Base-by-base conservation (phyloP, 345 rosid genomes). In the Arabis hirsuta region DNA sequence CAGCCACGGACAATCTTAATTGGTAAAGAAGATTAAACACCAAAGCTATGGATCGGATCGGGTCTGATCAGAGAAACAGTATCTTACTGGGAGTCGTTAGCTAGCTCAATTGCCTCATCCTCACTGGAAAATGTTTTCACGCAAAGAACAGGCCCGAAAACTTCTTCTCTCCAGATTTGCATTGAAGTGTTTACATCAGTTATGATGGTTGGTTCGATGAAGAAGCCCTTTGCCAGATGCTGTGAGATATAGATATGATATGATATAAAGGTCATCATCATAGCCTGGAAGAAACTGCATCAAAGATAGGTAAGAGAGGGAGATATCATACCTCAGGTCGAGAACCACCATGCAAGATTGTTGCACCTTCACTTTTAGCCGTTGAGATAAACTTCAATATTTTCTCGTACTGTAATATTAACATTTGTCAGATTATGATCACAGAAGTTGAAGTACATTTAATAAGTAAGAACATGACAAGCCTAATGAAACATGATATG, bases 141-240 rank as follows among this genome's bases (percentile, higher is more conserved):
- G 48, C 96, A 91, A 8, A 95, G 81, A 72, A 95, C 96, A 56
- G 99, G 97, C 43, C 99, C 99, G 60, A 95, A 95, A 62, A 95
- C 96, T 85, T 95, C 97, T 76, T 94, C 99, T 73, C 96, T 95
- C 99, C 99, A 95, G 39, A 95, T 91, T 86, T 95, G 80, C 99
- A 90, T 95, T 71, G 93, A 87, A 46, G 89, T 87, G 12, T 87
- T 83, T 63, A 90, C 88, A 76, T 91, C 83, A 54, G 86, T 84
- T 53, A 91, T 78, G 76, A 95, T 81, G 52, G 96, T 82, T 78
- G 99, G 96, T 77, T 88, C 91, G 26, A 95, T 45, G 57, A 83
- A 95, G 85, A 77, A 95, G 32, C 99, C 97, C 69, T 86, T 91
- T 42, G 74, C 71, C 14, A 88, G 81, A 80, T 95, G 96, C 99